Evolutionary conservation across 2,329 filamentous ascomycete species (phyloP).

Genomic region (Diplodia mutila): DNA sequence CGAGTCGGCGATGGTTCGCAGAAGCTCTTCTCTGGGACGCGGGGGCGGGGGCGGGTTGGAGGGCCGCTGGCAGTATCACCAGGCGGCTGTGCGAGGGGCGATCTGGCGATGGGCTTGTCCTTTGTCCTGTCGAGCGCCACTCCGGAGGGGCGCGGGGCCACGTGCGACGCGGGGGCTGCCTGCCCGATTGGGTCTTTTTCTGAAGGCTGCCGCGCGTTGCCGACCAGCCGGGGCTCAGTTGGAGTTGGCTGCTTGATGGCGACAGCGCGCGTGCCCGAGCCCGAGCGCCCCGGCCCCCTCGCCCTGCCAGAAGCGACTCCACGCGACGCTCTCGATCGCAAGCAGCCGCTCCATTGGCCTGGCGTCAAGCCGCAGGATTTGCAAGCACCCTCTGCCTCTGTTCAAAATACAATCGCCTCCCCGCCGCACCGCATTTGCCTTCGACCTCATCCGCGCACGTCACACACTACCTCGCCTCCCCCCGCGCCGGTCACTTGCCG

Average conservation of each 20-base stretch:
- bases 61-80: background rate
- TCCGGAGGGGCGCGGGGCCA: background rate
- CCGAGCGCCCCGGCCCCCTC: background rate
- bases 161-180: background rate
- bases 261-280: background rate
- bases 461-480: background rate
- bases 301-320: background rate
- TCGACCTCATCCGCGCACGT: background rate
- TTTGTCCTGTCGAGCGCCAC: background rate
- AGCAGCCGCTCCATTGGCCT: background rate
- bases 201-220: constrained; percentile 3
- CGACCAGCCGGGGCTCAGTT: background rate
- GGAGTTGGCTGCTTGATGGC: background rate
- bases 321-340: background rate
- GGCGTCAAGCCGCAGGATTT: background rate
- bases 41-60: background rate
- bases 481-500: background rate
- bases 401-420: background rate
- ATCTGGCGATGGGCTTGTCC: background rate
- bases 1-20: background rate
- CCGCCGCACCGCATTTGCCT: background rate
- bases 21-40: background rate
- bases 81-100: background rate
- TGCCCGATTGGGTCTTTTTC: background rate
- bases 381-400: background rate